Evolutionary conservation across 169 alveolate species (phyloP).

Genomic region (Plasmodium inui): DNA sequence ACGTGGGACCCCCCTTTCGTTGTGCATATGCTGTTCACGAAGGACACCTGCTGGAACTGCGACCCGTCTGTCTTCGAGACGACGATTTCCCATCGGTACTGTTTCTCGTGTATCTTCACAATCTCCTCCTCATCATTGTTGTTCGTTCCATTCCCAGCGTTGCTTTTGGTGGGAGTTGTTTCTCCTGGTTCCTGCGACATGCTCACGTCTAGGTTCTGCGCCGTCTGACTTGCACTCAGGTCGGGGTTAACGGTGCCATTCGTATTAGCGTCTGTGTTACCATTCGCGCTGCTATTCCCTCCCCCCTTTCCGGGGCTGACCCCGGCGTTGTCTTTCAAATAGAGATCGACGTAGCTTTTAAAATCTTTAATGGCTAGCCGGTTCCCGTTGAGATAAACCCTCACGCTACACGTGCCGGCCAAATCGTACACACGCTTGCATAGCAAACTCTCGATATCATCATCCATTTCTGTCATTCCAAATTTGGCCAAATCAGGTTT

Average conservation of each 20-base stretch:
- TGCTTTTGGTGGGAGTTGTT: background rate
- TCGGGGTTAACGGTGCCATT: background rate
- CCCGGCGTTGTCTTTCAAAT: conserved; percentile 79
- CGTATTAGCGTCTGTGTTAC: background rate
- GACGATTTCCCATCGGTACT: conserved; percentile 90
- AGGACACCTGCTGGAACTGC: conserved; percentile 96
- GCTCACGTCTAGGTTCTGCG: conserved; percentile 18
- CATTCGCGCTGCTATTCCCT: background rate
- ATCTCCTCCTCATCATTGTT: conserved; percentile 76
- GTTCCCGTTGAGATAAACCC: conserved; percentile 94
- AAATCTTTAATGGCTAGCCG: conserved; percentile 93
- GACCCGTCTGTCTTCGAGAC: conserved; percentile 91
- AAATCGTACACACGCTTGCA: conserved; percentile 98
- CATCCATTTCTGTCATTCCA: conserved; percentile 92
- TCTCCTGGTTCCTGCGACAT: background rate
- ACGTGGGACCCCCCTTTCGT: conserved; percentile 99
- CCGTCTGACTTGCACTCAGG: background rate
- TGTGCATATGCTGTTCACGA: conserved; percentile 98
- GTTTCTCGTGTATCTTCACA: conserved; percentile 84
- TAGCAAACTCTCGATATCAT: conserved; percentile 93
- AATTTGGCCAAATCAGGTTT: conserved; percentile 96
- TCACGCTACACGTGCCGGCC: conserved; percentile 98
- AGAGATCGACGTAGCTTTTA: conserved; percentile 95
- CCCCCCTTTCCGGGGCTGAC: background rate
- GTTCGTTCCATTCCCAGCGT: conserved; percentile 4